Conservation (phyloP, 176 grass and related monocot genomes). For the Elaeis guineensis region DNA sequence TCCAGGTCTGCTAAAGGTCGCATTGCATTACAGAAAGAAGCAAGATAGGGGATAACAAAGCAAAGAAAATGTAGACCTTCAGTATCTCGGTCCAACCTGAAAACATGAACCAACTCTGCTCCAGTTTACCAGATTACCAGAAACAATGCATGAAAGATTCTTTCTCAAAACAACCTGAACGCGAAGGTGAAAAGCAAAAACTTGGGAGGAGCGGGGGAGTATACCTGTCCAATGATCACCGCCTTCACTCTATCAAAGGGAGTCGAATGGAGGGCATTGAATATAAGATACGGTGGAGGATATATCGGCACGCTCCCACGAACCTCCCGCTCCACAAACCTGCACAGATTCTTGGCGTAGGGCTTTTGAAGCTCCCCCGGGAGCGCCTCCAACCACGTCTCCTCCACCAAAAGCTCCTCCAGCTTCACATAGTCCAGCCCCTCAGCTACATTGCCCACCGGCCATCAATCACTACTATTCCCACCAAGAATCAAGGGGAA, state of each 20-base stretch:
- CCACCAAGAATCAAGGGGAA: not conserved
- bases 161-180: not conserved
- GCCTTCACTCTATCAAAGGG: conserved; percentile 80
- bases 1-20: too few species aligned
- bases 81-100: too few species aligned
- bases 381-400: conserved; percentile 62
- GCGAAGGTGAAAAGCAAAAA: too few species aligned
- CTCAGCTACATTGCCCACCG: conserved; percentile 16
- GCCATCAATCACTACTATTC: not conserved
- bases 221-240: conserved; percentile 93
- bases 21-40: too few species aligned
- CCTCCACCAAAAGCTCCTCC: conserved; percentile 83
- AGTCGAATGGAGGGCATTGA: conserved; percentile 78
- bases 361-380: conserved; percentile 62
- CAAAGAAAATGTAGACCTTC: too few species aligned
- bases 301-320: conserved; percentile 52
- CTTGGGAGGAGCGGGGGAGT: too few species aligned
- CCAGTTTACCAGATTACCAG: not conserved
- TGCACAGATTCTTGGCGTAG: conserved; percentile 72
- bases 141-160: not conserved
- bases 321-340: conserved; percentile 55
- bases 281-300: conserved; percentile 63
- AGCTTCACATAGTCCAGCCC: conserved; percentile 40
- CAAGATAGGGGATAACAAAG: too few species aligned
- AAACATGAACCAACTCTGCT: too few species aligned